These are phyloP conservation scores for Iris pallida DNA, from an alignment of 116 monocot species.

Conservation along the genomic window DNA sequence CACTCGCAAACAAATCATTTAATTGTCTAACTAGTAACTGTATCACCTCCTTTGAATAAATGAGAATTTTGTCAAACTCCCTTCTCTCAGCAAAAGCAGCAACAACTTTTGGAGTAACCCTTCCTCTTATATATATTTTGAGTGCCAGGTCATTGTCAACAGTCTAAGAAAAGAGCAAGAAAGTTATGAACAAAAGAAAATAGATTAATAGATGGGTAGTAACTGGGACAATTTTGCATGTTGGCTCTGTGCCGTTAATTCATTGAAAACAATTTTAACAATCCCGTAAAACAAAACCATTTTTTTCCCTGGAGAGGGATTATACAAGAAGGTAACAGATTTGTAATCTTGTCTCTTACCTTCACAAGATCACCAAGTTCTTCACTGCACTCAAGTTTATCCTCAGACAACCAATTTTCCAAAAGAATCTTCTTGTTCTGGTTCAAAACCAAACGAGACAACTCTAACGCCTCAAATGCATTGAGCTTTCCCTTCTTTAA, in stretches of 20 bases:
- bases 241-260: neutral
- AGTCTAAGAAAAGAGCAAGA: conserved; percentile 39
- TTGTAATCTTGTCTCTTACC: conserved; percentile 21
- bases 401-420: conserved; percentile 89
- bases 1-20: neutral
- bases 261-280: neutral
- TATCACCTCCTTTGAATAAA: conserved; percentile 83
- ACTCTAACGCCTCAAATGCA: conserved; percentile 74
- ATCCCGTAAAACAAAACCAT: neutral
- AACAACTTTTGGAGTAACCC: conserved; percentile 90
- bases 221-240: no score
- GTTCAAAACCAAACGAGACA: conserved; percentile 84
- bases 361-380: conserved; percentile 96
- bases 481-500: conserved; percentile 78
- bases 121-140: conserved; percentile 88
- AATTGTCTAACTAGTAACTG: neutral
- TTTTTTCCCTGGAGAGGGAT: no score
- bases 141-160: conserved; percentile 93
- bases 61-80: conserved; percentile 90
- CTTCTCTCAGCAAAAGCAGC: conserved; percentile 92
- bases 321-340: neutral
- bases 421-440: conserved; percentile 84
- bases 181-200: conserved; percentile 3
- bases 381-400: conserved; percentile 89
- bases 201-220: neutral